Conservation (phyloP, 176 grass and related monocot genomes). For the Typha latifolia region DNA sequence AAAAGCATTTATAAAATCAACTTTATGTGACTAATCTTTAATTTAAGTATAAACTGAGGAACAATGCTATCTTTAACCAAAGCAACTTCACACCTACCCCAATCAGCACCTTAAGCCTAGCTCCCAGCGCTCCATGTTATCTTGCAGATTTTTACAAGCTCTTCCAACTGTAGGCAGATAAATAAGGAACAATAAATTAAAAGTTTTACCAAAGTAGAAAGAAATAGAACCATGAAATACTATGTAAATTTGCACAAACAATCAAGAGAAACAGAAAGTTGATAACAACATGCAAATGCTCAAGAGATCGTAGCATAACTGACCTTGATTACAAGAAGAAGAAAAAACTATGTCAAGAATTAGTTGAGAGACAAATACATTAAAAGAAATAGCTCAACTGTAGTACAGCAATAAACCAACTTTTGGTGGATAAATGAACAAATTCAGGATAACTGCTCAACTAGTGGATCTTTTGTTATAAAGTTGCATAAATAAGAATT, state of each 20-base stretch:
- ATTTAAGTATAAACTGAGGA: slow-evolving; percentile 21
- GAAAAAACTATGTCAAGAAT: too few relatives aligned
- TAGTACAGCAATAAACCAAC: too few relatives aligned
- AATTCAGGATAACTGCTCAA: too few relatives aligned
- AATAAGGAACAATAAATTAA: neutral
- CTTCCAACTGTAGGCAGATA: slow-evolving; percentile 27
- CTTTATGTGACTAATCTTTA: slow-evolving; percentile 11
- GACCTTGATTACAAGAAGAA: too few relatives aligned
- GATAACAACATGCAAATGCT: too few relatives aligned
- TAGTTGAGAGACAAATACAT: too few relatives aligned
- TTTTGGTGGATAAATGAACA: too few relatives aligned
- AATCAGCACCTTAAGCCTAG: slow-evolving; percentile 25
- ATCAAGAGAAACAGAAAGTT: neutral
- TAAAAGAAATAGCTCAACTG: too few relatives aligned
- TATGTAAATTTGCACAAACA: neutral
- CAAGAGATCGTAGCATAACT: too few relatives aligned
- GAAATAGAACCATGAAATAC: neutral
- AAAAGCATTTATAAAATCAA: neutral
- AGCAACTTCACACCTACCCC: slow-evolving; percentile 24
- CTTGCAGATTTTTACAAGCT: slow-evolving; percentile 27
- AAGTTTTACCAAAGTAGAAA: neutral
- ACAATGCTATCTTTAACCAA: slow-evolving; percentile 19
- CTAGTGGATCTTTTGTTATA: too few relatives aligned
- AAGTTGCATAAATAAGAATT: too few relatives aligned
- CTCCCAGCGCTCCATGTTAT: slow-evolving; percentile 21